Percentiles rank a stretch among this genome's conserved stretches.
These are phyloP conservation scores for Tylopilus plumbeoviolaceoides DNA, from an alignment of 768 basidiomycete genomes.

Conservation along the genomic window DNA sequence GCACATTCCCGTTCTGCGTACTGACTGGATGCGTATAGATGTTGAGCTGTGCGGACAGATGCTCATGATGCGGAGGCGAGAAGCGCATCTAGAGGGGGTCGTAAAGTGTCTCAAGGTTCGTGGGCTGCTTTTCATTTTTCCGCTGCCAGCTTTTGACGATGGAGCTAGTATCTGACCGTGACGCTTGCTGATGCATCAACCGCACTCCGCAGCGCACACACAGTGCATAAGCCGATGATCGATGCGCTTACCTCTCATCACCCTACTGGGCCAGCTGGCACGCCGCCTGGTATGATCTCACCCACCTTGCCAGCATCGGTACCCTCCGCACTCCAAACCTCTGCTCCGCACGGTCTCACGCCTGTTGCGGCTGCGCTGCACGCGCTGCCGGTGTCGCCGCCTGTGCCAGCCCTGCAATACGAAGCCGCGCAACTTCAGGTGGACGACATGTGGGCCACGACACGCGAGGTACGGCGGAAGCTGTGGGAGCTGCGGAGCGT, in stretches of 20 bases:
- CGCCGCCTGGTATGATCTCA: not conserved
- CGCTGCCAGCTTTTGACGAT: constrained; percentile 5
- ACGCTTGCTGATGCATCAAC: constrained; percentile 54
- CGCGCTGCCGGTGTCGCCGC: constrained; percentile 19
- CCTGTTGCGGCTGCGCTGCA: constrained; percentile 36
- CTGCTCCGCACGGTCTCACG: constrained; percentile 8
- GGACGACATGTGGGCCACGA: constrained; percentile 63
- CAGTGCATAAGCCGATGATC: constrained; percentile 46
- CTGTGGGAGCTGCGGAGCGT: constrained; percentile 63
- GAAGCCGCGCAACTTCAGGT: constrained; percentile 67
- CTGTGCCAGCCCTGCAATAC: constrained; percentile 51
- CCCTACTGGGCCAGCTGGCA: not conserved
- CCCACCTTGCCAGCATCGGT: constrained; percentile 1
- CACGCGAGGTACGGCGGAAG: constrained; percentile 55
- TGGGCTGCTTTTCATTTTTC: constrained; percentile 5
- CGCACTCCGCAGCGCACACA: constrained; percentile 55
- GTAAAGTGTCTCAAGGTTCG: constrained; percentile 53
- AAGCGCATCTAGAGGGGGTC: constrained; percentile 64
- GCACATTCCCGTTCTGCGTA: constrained; percentile 43
- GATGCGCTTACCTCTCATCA: constrained; percentile 37
- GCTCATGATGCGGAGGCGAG: constrained; percentile 63
- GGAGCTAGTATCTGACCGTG: constrained; percentile 43
- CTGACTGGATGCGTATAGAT: constrained; percentile 71
- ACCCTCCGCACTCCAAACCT: constrained; percentile 1
- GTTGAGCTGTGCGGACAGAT: constrained; percentile 76